phyloP scores from a whole-genome alignment of 1,284 basidiomycete genomes.

The Inonotus hispidus region DNA sequence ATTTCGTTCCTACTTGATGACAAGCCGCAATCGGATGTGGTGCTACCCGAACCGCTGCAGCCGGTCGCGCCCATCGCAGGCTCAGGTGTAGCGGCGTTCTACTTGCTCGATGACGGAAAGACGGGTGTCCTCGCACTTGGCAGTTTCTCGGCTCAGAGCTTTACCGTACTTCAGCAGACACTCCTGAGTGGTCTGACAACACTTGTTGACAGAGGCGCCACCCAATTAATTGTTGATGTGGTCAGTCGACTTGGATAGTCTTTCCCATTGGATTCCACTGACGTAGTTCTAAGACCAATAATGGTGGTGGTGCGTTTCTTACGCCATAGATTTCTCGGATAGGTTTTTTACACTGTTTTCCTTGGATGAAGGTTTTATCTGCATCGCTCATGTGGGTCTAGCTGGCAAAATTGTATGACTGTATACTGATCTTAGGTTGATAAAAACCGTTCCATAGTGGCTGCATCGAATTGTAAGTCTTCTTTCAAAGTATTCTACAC shows the following conservation, averaged over 20 bases:
- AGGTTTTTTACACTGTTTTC: not conserved
- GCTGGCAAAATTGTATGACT: not conserved
- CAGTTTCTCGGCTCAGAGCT: constrained; percentile 46
- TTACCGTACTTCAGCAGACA: constrained; percentile 37
- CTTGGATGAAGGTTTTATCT: constrained; percentile 44
- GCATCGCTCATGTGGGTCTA: constrained; percentile 48
- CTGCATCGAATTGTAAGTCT: constrained; percentile 51
- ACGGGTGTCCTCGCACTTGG: constrained; percentile 56
- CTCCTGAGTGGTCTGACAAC: constrained; percentile 44
- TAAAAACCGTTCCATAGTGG: constrained; percentile 36
- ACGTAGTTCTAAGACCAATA: constrained; percentile 40
- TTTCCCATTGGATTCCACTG: not conserved
- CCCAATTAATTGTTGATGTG: constrained; percentile 52
- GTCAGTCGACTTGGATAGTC: constrained; percentile 28
- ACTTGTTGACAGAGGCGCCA: constrained; percentile 45
- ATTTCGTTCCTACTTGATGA: constrained; percentile 48
- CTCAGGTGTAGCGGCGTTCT: constrained; percentile 50
- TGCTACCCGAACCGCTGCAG: constrained; percentile 42
- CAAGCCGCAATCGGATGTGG: constrained; percentile 40
- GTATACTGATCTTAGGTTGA: constrained; percentile 2
- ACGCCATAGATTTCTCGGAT: not conserved
- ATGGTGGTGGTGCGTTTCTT: constrained; percentile 44
- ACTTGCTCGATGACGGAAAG: constrained; percentile 45
- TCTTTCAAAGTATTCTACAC: not conserved
- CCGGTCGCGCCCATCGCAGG: constrained; percentile 39